Base-by-base conservation (phyloP, 805 yeast genomes). In the Saturnispora bothae region DNA sequence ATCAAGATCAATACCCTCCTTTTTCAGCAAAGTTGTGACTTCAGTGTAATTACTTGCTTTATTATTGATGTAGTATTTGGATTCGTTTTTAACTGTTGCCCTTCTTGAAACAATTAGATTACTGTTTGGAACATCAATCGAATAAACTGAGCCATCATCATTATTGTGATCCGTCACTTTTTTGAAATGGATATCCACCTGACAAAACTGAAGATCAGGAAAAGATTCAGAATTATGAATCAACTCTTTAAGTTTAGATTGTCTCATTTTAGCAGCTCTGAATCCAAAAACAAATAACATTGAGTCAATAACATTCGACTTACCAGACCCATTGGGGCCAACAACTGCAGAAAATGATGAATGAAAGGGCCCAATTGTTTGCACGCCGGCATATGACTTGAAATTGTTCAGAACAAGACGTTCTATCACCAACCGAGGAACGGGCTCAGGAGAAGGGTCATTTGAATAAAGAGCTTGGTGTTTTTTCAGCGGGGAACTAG, bases 241-340 rank as follows among this genome's bases (percentile, higher is more conserved):
- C 52, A 92, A 68, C 41, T 88, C 96, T 2, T 92, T 77, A n/a
- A 92, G 60, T 53, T 86, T 89, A 1, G 89, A 83, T 49, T 92
- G 99, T 53, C 99, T 78, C 96, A 92, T 86, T 56, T 94, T 92
- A 54, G 77, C 76, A 0, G 98, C 97, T 42, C 97, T 68, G 61
- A 92, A 92, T 0, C 99, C 99, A 64, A 92, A 92, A 2, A 94
- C 98, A 58, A 92, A 92, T 16, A 96, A 80, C 33, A 92, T 81
- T 26, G 98, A 96, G 56, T 92, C 98, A 82, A 92, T 88, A 76
- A 92, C 82, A 54, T 92, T 92, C 30, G 95, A 83, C 61, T 92
- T 92, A 6, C 98, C 98, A 1, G 96, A 82, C 25, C 99, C 99
- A 57, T 92, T 92, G 4, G 98, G 98, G 0, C 99, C 99, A 12